A percentile compares a stretch with the other conserved stretches of the same genome.
These are phyloP conservation scores for Chrysanthemum seticuspe DNA, from an alignment of 129 eudicot genomes.

Conservation along the genomic window DNA sequence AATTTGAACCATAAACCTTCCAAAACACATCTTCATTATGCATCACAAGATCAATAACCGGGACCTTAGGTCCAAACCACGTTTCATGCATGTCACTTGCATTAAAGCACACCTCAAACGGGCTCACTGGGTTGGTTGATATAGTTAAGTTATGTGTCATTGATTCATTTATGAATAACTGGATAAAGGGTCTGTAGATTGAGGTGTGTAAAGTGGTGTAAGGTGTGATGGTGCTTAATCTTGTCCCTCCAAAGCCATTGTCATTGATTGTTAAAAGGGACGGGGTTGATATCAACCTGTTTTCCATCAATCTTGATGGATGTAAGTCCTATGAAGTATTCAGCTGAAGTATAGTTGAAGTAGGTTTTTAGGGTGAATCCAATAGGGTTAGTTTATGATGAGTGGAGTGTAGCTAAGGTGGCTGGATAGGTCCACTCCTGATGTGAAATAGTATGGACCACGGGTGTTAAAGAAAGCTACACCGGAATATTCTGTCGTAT, in stretches of 20 bases:
- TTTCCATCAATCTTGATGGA: not conserved
- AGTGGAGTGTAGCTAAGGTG: no score
- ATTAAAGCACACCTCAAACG: conserved; percentile 37
- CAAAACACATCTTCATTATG: conserved; percentile 42
- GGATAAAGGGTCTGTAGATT: conserved; percentile 32
- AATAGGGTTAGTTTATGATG: no score
- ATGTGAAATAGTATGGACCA: no score
- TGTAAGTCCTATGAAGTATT: no score
- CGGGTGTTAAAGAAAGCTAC: no score
- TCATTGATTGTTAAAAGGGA: no score
- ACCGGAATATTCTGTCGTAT: no score
- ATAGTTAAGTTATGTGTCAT: conserved; percentile 29
- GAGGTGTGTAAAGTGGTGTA: conserved; percentile 42
- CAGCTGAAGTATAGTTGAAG: not conserved
- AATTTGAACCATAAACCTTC: conserved; percentile 50
- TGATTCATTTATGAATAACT: conserved; percentile 36
- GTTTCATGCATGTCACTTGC: conserved; percentile 25
- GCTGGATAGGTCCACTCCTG: no score
- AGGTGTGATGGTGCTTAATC: conserved; percentile 48
- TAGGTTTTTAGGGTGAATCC: no score
- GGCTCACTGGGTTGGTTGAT: conserved; percentile 19
- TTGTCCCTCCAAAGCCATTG: conserved; percentile 3
- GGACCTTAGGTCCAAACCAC: conserved; percentile 33
- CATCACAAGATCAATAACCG: conserved; percentile 50
- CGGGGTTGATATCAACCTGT: no score